A percentile compares a stretch with the other conserved stretches of the same genome.
phyloP scores from a whole-genome alignment of 169 alveolate species.

The Plasmodium gonderi region DNA sequence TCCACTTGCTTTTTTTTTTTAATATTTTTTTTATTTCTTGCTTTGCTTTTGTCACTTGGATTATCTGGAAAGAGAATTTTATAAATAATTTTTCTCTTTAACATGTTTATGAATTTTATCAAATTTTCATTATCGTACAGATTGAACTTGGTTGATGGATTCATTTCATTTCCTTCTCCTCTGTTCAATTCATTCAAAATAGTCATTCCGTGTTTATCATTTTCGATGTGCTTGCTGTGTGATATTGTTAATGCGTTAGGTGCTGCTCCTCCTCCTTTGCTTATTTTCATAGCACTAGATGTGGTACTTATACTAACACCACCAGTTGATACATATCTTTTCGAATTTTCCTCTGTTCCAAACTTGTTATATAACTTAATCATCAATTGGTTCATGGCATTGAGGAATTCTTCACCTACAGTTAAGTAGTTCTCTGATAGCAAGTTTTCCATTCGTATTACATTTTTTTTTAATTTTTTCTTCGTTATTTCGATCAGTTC shows the following conservation, averaged over 20 bases:
- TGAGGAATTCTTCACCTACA: constrained; percentile 63
- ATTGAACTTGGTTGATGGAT: neutral
- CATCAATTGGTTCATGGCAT: constrained; percentile 27
- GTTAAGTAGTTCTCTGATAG: neutral
- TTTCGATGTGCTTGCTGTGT: neutral
- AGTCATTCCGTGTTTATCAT: neutral
- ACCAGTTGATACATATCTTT: neutral
- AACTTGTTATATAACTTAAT: constrained; percentile 2
- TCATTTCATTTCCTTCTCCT: neutral
- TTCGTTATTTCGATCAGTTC: constrained; percentile 64
- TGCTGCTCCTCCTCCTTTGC: neutral
- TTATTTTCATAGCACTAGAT: neutral
- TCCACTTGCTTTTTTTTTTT: constrained; percentile 71
- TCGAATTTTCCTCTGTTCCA: constrained; percentile 3
- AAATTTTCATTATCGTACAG: constrained; percentile 30
- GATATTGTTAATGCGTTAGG: neutral
- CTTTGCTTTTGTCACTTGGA: constrained; percentile 33
- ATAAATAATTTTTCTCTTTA: constrained; percentile 24
- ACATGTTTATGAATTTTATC: constrained; percentile 14
- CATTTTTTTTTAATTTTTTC: constrained; percentile 53
- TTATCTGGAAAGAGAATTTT: constrained; percentile 59
- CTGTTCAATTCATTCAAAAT: neutral
- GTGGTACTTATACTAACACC: neutral
- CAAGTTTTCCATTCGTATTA: constrained; percentile 18
- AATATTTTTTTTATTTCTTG: constrained; percentile 48